These are phyloP conservation scores for Diplotaxis tenuifolia DNA, from an alignment of 345 rosid genomes.

Conservation along the genomic window DNA sequence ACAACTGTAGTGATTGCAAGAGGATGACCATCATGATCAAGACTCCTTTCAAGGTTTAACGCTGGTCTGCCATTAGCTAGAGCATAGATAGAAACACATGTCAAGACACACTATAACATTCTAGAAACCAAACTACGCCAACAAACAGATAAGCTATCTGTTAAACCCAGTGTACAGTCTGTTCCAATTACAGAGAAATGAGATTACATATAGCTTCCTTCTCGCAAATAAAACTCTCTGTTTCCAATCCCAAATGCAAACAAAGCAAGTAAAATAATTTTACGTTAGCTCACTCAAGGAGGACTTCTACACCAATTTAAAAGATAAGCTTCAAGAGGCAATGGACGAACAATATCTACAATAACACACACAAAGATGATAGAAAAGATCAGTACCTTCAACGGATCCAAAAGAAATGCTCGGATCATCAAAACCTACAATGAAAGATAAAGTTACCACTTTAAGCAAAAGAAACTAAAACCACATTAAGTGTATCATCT, in stretches of 20 bases:
- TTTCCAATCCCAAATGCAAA: slow-evolving; percentile 16
- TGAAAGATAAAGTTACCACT: slow-evolving; percentile 19
- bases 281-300: not conserved
- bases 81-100: slow-evolving; percentile 24
- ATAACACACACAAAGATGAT: slow-evolving; percentile 16
- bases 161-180: not conserved
- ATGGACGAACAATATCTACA: slow-evolving; percentile 12
- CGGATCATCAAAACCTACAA: slow-evolving; percentile 86
- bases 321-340: slow-evolving; percentile 21
- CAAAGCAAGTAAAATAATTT: not conserved
- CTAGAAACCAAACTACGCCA: slow-evolving; percentile 5
- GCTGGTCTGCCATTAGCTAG: slow-evolving; percentile 78
- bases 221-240: not conserved
- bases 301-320: not conserved
- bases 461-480: slow-evolving; percentile 1
- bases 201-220: not conserved
- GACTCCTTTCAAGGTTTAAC: slow-evolving; percentile 90
- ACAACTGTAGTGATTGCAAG: slow-evolving; percentile 86
- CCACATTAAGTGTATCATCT: too few relatives aligned
- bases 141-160: slow-evolving; percentile 3
- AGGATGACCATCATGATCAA: slow-evolving; percentile 96
- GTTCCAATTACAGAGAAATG: slow-evolving; percentile 10
- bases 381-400: slow-evolving; percentile 64
- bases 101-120: slow-evolving; percentile 20
- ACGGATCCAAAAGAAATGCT: slow-evolving; percentile 83